These are phyloP conservation scores for Gardenia jasminoides DNA, from an alignment of 257 asterid species.

Conservation along the genomic window DNA sequence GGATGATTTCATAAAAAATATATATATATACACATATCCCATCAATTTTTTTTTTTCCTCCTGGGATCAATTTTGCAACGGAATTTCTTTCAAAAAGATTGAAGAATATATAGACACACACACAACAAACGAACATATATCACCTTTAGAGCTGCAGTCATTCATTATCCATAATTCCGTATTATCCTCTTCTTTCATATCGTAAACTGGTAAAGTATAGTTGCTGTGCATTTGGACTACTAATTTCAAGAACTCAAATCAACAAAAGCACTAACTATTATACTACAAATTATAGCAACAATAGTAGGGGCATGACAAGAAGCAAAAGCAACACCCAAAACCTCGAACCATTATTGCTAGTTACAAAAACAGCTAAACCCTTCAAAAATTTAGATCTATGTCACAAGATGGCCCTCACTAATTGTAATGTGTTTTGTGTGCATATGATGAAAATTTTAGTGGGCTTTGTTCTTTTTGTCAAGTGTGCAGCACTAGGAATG, in stretches of 20 bases:
- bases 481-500: neutral
- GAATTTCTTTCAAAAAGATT: neutral
- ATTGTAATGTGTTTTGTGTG: neutral
- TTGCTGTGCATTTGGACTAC: neutral
- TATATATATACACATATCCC: too few species aligned
- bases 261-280: neutral
- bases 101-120: too few species aligned
- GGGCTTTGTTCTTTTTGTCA: constrained; percentile 10
- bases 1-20: neutral
- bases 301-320: constrained; percentile 5
- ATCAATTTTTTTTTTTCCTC: neutral
- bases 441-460: constrained; percentile 19
- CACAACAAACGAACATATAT: too few species aligned
- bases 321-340: neutral
- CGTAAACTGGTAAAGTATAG: neutral
- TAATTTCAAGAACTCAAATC: constrained; percentile 6
- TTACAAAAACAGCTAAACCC: constrained; percentile 1
- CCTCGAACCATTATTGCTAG: constrained; percentile 6
- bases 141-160: neutral
- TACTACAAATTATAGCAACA: neutral
- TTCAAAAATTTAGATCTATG: neutral
- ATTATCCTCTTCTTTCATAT: neutral
- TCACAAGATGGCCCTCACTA: neutral
- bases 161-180: neutral
- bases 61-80: neutral